Evolutionary conservation across 192 early-diverging fungal genomes (phyloP).

Genomic region (Coemansia sp.): DNA sequence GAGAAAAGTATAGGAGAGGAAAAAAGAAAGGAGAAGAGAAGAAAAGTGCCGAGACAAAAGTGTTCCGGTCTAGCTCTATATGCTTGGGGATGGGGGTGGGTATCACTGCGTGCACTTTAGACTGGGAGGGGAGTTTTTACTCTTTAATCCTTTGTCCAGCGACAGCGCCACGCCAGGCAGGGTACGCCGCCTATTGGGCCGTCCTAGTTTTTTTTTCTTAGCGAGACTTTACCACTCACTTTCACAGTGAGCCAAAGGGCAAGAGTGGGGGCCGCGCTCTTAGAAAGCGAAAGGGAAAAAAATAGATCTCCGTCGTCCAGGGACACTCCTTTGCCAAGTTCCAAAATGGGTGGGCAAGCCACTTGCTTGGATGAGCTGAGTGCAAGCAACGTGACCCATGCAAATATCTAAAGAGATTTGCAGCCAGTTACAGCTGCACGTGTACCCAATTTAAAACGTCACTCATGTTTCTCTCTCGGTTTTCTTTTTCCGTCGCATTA

Average conservation of each 20-base stretch:
- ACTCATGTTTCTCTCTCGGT: background rate
- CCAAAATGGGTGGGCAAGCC: background rate
- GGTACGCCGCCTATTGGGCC: slow-evolving; percentile 2
- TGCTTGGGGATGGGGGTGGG: background rate
- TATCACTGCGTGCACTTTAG: background rate
- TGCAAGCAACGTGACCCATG: background rate
- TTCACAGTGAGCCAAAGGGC: background rate
- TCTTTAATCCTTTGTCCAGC: slow-evolving; percentile 1
- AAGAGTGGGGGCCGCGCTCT: background rate
- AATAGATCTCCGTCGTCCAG: background rate
- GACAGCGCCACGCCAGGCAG: background rate
- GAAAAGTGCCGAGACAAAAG: background rate
- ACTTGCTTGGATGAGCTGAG: slow-evolving; percentile 1
- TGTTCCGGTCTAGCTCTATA: slow-evolving; percentile 6
- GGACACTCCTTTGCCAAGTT: background rate
- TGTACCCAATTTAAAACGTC: background rate
- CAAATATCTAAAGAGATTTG: background rate
- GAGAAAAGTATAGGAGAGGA: too few relatives aligned
- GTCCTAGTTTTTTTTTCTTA: background rate
- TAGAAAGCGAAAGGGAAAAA: background rate
- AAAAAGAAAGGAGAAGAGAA: background rate
- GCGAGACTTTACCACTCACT: background rate
- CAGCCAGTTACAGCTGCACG: background rate
- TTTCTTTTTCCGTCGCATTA: too few relatives aligned
- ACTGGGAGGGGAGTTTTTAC: background rate